phyloP scores from a whole-genome alignment of 2,329 filamentous ascomycete genomes.

The Fragosphaeria purpurea region DNA sequence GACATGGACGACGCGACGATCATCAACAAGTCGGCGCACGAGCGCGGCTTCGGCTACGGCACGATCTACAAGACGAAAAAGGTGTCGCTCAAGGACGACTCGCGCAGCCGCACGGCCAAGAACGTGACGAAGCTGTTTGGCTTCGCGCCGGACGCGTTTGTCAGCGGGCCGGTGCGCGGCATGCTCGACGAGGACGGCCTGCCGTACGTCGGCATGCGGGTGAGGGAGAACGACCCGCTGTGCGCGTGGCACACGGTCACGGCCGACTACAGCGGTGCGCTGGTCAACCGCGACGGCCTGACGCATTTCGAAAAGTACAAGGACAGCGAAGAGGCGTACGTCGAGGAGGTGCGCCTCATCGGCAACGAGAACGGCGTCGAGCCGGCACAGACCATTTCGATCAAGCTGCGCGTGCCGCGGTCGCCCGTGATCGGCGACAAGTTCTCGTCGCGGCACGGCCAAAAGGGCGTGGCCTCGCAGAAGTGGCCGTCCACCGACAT shows the following conservation, averaged over 20 bases:
- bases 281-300: slow-evolving; percentile 74
- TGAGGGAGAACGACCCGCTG: slow-evolving; percentile 73
- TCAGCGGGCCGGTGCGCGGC: slow-evolving; percentile 60
- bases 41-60: slow-evolving; percentile 89
- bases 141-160: slow-evolving; percentile 67
- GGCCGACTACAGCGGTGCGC: slow-evolving; percentile 64
- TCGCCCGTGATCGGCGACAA: slow-evolving; percentile 95
- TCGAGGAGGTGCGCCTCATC: slow-evolving; percentile 88
- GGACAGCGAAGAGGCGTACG: slow-evolving; percentile 74
- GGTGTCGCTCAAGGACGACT: slow-evolving; percentile 73
- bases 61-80: slow-evolving; percentile 98
- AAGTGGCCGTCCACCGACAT: slow-evolving; percentile 92
- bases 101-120: slow-evolving; percentile 53
- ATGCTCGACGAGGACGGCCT: slow-evolving; percentile 82
- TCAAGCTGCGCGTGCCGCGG: slow-evolving; percentile 88
- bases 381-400: slow-evolving; percentile 75
- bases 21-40: slow-evolving; percentile 92
- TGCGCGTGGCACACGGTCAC: slow-evolving; percentile 86
- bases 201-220: slow-evolving; percentile 65
- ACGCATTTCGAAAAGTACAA: slow-evolving; percentile 93
- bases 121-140: slow-evolving; percentile 78
- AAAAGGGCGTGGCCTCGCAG: slow-evolving; percentile 94
- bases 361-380: slow-evolving; percentile 76
- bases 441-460: slow-evolving; percentile 95
- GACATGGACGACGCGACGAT: slow-evolving; percentile 99